A percentile compares a stretch with the other conserved stretches of the same genome.
These are phyloP conservation scores for Phycomyces blakesleeanus DNA, from an alignment of 192 early-diverging fungal genomes.

Conservation along the genomic window DNA sequence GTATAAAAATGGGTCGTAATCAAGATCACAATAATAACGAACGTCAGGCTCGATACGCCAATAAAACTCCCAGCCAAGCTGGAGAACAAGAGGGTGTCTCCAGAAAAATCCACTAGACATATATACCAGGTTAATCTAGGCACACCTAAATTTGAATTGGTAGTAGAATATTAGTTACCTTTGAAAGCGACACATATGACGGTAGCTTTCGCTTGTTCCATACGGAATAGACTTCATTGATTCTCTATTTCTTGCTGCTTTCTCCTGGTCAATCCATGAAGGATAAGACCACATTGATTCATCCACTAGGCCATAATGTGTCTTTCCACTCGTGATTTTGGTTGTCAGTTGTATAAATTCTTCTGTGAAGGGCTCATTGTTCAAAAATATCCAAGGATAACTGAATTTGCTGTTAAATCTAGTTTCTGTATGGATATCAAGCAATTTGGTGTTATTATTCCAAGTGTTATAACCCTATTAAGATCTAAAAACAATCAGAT, in stretches of 20 bases:
- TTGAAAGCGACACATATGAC: conserved; percentile 81
- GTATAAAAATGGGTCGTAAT: conserved; percentile 54
- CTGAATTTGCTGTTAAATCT: conserved; percentile 69
- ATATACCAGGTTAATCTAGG: too few relatives aligned
- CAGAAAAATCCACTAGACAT: conserved; percentile 49
- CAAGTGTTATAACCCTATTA: not conserved
- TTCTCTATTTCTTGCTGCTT: conserved; percentile 50
- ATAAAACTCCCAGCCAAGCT: conserved; percentile 54
- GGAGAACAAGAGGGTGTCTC: conserved; percentile 43
- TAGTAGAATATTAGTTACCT: conserved; percentile 1
- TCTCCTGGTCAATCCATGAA: conserved; percentile 61
- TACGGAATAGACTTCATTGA: conserved; percentile 54
- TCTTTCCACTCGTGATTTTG: conserved; percentile 44
- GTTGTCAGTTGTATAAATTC: conserved; percentile 58
- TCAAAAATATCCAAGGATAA: conserved; percentile 85
- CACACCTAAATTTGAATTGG: not conserved
- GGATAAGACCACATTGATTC: conserved; percentile 73
- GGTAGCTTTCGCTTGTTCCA: conserved; percentile 68
- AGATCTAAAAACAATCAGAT: not conserved
- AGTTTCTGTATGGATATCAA: conserved; percentile 37
- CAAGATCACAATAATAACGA: conserved; percentile 50
- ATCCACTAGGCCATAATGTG: conserved; percentile 67
- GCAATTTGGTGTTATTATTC: too few relatives aligned
- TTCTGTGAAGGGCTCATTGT: conserved; percentile 70
- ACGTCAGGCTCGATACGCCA: conserved; percentile 61